Evolutionary conservation across 148 eudicot species (phyloP), one percentile per base, ranked within the genome.

Genomic region (Beta vulgaris): DNA sequence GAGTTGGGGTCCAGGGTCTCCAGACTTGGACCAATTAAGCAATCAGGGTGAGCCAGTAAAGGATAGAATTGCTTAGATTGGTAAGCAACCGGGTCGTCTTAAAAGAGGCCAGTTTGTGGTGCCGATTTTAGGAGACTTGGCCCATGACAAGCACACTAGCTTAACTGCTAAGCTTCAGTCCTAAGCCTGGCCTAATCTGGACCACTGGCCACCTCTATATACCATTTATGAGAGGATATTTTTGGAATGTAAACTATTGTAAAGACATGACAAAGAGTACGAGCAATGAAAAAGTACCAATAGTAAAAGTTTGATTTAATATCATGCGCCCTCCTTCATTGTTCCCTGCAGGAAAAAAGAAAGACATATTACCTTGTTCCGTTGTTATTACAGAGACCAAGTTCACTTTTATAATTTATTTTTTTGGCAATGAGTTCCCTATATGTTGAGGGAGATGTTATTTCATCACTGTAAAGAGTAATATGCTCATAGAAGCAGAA

Each of bases 231-330:
- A 11, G 36, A 59, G 3, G 34, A 4, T 63, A 64, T 7, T 14
- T 12, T 28, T 31, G 40, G 23, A 61, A 29, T 15, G 14, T 59
- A 10, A 29, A 39, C 42, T 39, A n/a, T n/a, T 9, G 15, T 43
- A 61, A 16, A 31, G 16, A 31, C 14, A 29, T 0, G 3, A 3
- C 5, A 9, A 34, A 61, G 40, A 23, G 3, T 23, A 21, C 25
- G 46, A 42, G 71, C 68, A 57, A 55, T 19, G 31, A 67, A 44
- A 29, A 75, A 80, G 73, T 89, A 95, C 99, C 99, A 35, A 96
- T 91, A 8, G 99, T 96, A 77, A 96, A 96, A 53, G 99, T 96
- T 77, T 96, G 98, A 75, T 96, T 88, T 83, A 92, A 77, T 76
- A 92, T 79, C 99, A 96, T 96, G 31, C 72, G 80, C 51, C 99